phyloP scores from a whole-genome alignment of 2,329 filamentous ascomycete genomes.

The Aspergillus sp. region DNA sequence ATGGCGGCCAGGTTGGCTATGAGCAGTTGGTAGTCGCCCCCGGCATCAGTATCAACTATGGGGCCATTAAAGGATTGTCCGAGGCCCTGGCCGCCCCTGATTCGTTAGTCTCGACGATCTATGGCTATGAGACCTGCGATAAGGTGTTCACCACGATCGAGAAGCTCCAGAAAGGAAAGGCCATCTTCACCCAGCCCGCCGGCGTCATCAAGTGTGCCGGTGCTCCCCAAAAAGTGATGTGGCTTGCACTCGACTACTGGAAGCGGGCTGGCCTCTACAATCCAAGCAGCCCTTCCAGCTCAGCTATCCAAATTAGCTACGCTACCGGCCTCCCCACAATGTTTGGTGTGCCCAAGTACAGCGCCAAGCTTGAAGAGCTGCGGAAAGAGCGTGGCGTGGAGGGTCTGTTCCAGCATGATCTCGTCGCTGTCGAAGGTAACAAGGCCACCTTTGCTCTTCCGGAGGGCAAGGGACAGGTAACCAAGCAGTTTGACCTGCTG shows the following conservation, averaged over 20 bases:
- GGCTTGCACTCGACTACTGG: slow-evolving; percentile 61
- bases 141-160: slow-evolving; percentile 53
- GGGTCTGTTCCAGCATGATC: slow-evolving; percentile 58
- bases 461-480: slow-evolving; percentile 45
- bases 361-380: slow-evolving; percentile 52
- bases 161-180: slow-evolving; percentile 48
- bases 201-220: slow-evolving; percentile 61
- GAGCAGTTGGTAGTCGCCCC: slow-evolving; percentile 64
- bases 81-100: slow-evolving; percentile 52
- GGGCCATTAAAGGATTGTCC: slow-evolving; percentile 53
- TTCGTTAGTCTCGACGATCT: slow-evolving; percentile 55
- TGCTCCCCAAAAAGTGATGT: slow-evolving; percentile 62
- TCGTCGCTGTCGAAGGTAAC: slow-evolving; percentile 53
- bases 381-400: slow-evolving; percentile 56
- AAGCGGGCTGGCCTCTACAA: slow-evolving; percentile 53
- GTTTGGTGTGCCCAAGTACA: slow-evolving; percentile 63
- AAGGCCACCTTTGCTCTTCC: slow-evolving; percentile 50
- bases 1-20: slow-evolving; percentile 58
- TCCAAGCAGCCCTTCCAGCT: slow-evolving; percentile 35
- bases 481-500: slow-evolving; percentile 52
- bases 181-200: slow-evolving; percentile 60
- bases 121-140: slow-evolving; percentile 55
- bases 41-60: slow-evolving; percentile 53
- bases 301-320: slow-evolving; percentile 53
- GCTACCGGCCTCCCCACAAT: slow-evolving; percentile 56